Evolutionary conservation across 2,329 filamentous ascomycete genomes (phyloP).

Genomic region (Fusarium duplospermum): DNA sequence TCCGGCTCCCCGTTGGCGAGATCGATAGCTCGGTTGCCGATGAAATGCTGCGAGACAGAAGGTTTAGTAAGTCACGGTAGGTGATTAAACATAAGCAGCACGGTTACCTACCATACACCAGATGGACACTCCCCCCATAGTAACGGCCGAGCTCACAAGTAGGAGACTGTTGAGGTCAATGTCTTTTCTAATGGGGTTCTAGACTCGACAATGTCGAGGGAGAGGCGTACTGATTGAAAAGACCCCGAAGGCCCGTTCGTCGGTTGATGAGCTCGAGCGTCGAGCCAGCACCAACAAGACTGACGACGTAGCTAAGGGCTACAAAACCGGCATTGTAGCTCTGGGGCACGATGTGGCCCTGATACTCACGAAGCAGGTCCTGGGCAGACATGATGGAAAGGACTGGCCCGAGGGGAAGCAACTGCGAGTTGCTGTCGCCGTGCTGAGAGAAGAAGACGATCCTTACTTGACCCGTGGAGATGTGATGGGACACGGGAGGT

Average conservation of each 20-base stretch:
- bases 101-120: conserved; percentile 72
- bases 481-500: conserved; percentile 27
- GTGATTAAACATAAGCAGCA: not conserved
- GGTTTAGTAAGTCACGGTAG: conserved; percentile 9
- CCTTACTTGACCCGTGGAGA: not conserved
- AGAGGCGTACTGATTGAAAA: conserved; percentile 73
- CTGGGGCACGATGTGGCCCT: conserved; percentile 59
- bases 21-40: conserved; percentile 83
- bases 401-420: conserved; percentile 20
- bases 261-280: conserved; percentile 86
- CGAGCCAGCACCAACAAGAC: conserved; percentile 79
- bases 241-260: conserved; percentile 74
- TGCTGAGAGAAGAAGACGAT: conserved; percentile 15
- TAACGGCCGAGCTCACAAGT: conserved; percentile 71
- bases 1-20: conserved; percentile 71
- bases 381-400: conserved; percentile 37
- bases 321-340: conserved; percentile 71
- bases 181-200: not conserved
- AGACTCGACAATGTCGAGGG: not conserved
- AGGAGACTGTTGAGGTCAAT: conserved; percentile 62
- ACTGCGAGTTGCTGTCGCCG: conserved; percentile 20
- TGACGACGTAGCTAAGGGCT: conserved; percentile 79
- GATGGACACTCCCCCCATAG: conserved; percentile 80
- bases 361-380: conserved; percentile 54
- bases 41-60: conserved; percentile 53